Base-by-base conservation (phyloP, 1,284 basidiomycete genomes). In the Phaffia rhodozyma region DNA sequence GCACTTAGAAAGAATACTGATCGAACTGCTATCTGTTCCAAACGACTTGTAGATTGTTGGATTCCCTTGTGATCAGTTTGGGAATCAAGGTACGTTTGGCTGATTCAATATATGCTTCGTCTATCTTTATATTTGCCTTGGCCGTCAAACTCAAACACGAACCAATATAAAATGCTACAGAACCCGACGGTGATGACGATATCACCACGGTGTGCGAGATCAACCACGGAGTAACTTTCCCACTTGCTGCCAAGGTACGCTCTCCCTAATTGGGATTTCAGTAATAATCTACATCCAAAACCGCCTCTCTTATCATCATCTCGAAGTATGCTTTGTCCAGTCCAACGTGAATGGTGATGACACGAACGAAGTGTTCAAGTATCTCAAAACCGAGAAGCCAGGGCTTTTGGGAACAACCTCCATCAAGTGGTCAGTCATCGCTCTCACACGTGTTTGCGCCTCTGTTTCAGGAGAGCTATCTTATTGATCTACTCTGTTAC, bases 331-430 rank as follows among this genome's bases (percentile, higher is more conserved):
- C 13, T 16, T 3, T 11, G 20, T 21, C 21, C 11, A 75, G 74
- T 86, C 86, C n/a, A 87, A 94, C 61, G 91, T 94, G 62, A 96
- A 94, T 74, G 91, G 91, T 16, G 82, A 86, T 71, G 73, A 78
- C 68, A 76, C 80, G 69, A 91, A 89, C 75, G 81, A 87, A 71
- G 87, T 91, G 9, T 93, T 83, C 79, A 82, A 86, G 66, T 93
- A 84, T 83, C 82, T 94, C 71, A 94, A 94, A 81, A 77, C 78
- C 55, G 78, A 88, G 76, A 87, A 89, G 76, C 68, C 84, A 2
- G 58, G 58, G 1, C 58, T 59, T 21, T 29, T 59, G 48, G 58
- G 58, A 6, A n/a, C 27, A 23, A 59, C 29, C 13, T 50, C 52
- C 27, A 30, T 29, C 38, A 43, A 43, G 38, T 43, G 38, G 38